A percentile compares a stretch with the other conserved stretches of the same genome.
These are phyloP conservation scores for Tuber aestivum DNA, from an alignment of 495 filamentous ascomycete species.

Conservation along the genomic window DNA sequence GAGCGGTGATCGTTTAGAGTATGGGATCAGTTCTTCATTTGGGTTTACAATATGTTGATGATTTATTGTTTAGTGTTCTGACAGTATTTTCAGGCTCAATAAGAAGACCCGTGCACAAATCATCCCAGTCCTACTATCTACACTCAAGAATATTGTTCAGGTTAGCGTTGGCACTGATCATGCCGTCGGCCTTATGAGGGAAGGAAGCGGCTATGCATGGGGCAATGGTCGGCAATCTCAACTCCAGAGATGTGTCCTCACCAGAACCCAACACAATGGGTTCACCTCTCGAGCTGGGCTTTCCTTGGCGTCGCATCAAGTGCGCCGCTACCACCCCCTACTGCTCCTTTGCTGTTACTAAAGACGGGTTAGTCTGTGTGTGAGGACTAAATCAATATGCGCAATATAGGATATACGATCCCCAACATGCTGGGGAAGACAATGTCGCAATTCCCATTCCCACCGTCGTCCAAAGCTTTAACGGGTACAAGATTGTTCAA, in stretches of 20 bases:
- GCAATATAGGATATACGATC: slow-evolving; percentile 64
- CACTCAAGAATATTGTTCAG: slow-evolving; percentile 57
- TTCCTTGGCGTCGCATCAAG: slow-evolving; percentile 55
- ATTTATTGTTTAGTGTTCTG: slow-evolving; percentile 49
- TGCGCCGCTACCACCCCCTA: slow-evolving; percentile 58
- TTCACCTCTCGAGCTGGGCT: slow-evolving; percentile 60
- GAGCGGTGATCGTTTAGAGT: slow-evolving; percentile 70
- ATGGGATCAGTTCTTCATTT: slow-evolving; percentile 39
- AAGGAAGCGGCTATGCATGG: slow-evolving; percentile 63
- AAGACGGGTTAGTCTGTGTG: slow-evolving; percentile 62
- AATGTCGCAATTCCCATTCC: slow-evolving; percentile 54
- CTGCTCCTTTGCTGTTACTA: slow-evolving; percentile 70
- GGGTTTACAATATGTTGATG: slow-evolving; percentile 3
- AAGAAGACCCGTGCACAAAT: slow-evolving; percentile 43
- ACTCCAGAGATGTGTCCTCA: slow-evolving; percentile 62
- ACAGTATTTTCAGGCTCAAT: slow-evolving; percentile 66
- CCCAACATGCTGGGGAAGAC: slow-evolving; percentile 57
- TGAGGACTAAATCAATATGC: slow-evolving; percentile 88
- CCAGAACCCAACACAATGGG: slow-evolving; percentile 55
- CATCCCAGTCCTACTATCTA: slow-evolving; percentile 49
- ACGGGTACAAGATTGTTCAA: slow-evolving; percentile 48
- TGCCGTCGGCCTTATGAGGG: slow-evolving; percentile 59
- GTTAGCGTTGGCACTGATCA: slow-evolving; percentile 64
- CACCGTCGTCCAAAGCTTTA: slow-evolving; percentile 56
- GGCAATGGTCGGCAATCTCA: slow-evolving; percentile 68